A percentile compares a stretch with the other conserved stretches of the same genome.
phyloP scores from a whole-genome alignment of 371 early-diverging fungal species.

The Rhizopus stolonifer region DNA sequence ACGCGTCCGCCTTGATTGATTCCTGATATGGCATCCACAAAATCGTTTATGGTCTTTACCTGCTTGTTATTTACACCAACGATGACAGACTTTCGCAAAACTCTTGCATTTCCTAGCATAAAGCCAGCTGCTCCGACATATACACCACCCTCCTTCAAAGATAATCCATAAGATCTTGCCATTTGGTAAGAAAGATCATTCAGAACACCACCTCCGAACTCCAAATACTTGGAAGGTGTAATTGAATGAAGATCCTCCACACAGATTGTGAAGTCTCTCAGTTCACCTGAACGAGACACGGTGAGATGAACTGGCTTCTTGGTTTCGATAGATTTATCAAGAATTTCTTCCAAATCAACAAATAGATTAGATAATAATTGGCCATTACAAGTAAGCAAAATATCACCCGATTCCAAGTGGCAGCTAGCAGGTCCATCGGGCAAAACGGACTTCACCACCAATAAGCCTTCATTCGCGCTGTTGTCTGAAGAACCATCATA shows the following conservation, averaged over 20 bases:
- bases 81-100: conserved; percentile 63
- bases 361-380: conserved; percentile 59
- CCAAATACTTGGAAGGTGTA: conserved; percentile 72
- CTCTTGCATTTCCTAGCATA: conserved; percentile 61
- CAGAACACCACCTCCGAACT: conserved; percentile 84
- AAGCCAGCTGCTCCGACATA: conserved; percentile 77
- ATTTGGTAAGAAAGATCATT: conserved; percentile 87
- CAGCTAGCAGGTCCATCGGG: conserved; percentile 71
- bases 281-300: conserved; percentile 70
- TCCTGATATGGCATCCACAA: conserved; percentile 60
- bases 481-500: conserved; percentile 37
- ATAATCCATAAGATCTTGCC: conserved; percentile 72
- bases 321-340: conserved; percentile 73
- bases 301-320: conserved; percentile 45
- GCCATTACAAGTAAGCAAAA: conserved; percentile 63
- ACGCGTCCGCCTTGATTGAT: conserved; percentile 80
- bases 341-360: conserved; percentile 58
- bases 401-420: conserved; percentile 73
- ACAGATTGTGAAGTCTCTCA: conserved; percentile 44
- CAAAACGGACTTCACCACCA: conserved; percentile 67
- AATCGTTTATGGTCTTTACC: conserved; percentile 76
- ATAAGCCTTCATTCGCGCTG: conserved; percentile 63
- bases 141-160: conserved; percentile 74
- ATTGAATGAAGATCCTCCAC: conserved; percentile 79
- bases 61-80: conserved; percentile 66